Evolutionary conservation across 768 basidiomycete species (phyloP), one percentile per base, ranked within the genome.

Genomic region (Mycena maculata): DNA sequence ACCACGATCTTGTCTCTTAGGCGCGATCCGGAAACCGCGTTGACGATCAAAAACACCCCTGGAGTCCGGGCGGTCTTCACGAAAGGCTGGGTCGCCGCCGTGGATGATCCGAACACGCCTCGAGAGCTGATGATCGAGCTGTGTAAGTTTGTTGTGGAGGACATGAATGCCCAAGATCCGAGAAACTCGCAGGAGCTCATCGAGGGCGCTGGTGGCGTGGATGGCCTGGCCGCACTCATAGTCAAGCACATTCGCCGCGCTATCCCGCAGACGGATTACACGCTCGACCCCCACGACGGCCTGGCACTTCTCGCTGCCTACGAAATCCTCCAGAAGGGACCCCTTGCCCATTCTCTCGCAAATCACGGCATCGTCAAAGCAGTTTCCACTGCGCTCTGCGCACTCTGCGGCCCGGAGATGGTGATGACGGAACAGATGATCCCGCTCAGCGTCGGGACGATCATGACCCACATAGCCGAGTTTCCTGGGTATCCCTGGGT

Each of bases 31-130:
- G 33, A 63, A 0, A 48, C 42, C 13, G 23, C 38, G 33, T 20
- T 23, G 31, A 47, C 31, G 31, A 63, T 63, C 11, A 42, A 28
- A 10, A 7, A 11, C 27, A 55, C 52, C 23, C 53, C 53, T 27
- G 16, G 55, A 47, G 31, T 64, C 38, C 38, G 55, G 9, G 22
- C 10, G 4, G 41, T 22, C 23, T 33, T 64, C 20, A 18, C n/a
- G 15, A 49, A 45, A 15, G 55, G 63, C n/a, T 64, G 63, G 63
- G 48, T 33, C 22, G 63, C 48, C n/a, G 47, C 22, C 10, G 36
- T 57, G 7, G 38, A 57, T 12, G 27, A 49, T 3, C 28, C 25
- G 55, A 22, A 56, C 16, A 8, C 44, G n/a, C 0, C 54, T 3
- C 36, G 23, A 1, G 9, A 41, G 20, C 30, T 49, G 55, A 39